A percentile compares a stretch with the other conserved stretches of the same genome.
These are phyloP conservation scores for Marsdenia floribunda DNA, from an alignment of 257 asterid genomes.

Conservation along the genomic window DNA sequence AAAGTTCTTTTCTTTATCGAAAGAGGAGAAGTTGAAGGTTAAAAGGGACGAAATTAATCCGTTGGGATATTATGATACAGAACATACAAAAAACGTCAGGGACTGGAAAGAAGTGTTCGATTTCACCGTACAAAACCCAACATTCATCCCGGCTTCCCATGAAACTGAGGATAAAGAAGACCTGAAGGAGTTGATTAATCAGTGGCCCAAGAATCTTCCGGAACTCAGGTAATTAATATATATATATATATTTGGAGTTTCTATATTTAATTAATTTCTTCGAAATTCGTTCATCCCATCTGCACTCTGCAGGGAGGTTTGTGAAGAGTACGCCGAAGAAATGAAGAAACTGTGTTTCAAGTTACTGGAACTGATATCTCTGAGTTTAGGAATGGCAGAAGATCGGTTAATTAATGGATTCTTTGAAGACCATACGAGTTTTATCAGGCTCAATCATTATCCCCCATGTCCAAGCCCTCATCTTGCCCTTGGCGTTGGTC, in stretches of 20 bases:
- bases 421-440: slow-evolving; percentile 49
- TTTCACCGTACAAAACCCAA: slow-evolving; percentile 40
- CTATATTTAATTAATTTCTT: background rate
- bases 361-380: slow-evolving; percentile 46
- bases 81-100: slow-evolving; percentile 59
- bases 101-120: slow-evolving; percentile 85
- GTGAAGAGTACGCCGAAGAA: slow-evolving; percentile 50
- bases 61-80: slow-evolving; percentile 56
- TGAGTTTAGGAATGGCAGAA: slow-evolving; percentile 50
- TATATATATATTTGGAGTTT: background rate
- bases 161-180: slow-evolving; percentile 43
- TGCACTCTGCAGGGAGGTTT: slow-evolving; percentile 46
- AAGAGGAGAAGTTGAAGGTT: slow-evolving; percentile 54
- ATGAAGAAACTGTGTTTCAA: slow-evolving; percentile 44
- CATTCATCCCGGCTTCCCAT: slow-evolving; percentile 39
- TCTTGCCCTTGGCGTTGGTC: slow-evolving; percentile 71
- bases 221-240: slow-evolving; percentile 28
- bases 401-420: slow-evolving; percentile 39
- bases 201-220: slow-evolving; percentile 55
- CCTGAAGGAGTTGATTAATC: slow-evolving; percentile 20
- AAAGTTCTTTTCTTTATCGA: slow-evolving; percentile 44
- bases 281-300: background rate
- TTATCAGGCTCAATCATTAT: slow-evolving; percentile 61
- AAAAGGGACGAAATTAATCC: slow-evolving; percentile 42
- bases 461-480: slow-evolving; percentile 69